These are phyloP conservation scores for Fusarium irregulare DNA, from an alignment of 2,329 filamentous ascomycete species.

Conservation along the genomic window DNA sequence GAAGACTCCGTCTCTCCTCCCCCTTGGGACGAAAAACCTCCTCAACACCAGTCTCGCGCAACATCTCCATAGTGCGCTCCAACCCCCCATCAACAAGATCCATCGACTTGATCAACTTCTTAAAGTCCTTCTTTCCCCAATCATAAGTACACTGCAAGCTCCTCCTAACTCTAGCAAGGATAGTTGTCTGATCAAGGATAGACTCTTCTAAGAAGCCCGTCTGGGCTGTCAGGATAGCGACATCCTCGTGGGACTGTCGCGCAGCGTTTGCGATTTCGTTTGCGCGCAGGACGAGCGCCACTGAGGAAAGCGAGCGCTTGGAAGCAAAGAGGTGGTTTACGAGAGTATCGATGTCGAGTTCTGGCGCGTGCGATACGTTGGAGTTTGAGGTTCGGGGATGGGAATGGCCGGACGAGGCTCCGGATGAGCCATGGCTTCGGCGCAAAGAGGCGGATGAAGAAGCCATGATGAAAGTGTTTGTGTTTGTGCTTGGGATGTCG, in stretches of 20 bases:
- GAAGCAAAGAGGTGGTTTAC: conserved; percentile 87
- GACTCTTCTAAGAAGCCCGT: conserved; percentile 74
- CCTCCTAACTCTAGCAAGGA: conserved; percentile 63
- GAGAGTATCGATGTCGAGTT: conserved; percentile 73
- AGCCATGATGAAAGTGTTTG: conserved; percentile 48
- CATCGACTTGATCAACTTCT: conserved; percentile 70
- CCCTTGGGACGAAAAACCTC: conserved; percentile 68
- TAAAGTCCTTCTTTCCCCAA: conserved; percentile 69
- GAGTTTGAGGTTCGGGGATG: conserved; percentile 44
- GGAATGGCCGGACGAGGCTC: conserved; percentile 50
- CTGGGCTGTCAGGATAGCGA: conserved; percentile 76
- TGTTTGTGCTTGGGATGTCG: no score
- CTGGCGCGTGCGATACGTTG: conserved; percentile 28
- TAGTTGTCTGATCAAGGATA: conserved; percentile 66
- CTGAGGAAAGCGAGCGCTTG: conserved; percentile 87
- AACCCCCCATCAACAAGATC: conserved; percentile 75
- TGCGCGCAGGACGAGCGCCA: conserved; percentile 83
- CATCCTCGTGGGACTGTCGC: conserved; percentile 80
- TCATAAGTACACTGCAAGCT: conserved; percentile 68
- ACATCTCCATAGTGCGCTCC: conserved; percentile 72
- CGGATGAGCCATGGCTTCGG: conserved; percentile 53
- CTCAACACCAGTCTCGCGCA: conserved; percentile 74
- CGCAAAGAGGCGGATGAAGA: conserved; percentile 52
- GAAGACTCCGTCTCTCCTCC: conserved; percentile 70
- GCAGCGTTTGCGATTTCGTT: conserved; percentile 86